A percentile compares a stretch with the other conserved stretches of the same genome.
Evolutionary conservation across 208 protist species (phyloP).

Genomic region (Kentomonas sorsogonicus): DNA sequence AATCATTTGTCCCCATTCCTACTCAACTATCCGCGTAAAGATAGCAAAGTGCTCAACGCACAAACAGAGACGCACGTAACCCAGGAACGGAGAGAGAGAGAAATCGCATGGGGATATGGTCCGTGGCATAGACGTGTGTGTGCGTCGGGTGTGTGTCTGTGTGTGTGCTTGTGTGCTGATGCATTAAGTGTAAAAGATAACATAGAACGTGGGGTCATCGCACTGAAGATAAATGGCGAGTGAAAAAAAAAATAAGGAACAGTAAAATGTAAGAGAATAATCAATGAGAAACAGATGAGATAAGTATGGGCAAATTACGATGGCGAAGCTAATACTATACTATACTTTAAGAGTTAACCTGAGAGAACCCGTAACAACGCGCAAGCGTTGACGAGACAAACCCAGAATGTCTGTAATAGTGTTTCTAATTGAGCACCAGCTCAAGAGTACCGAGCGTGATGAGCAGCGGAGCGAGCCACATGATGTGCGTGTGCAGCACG

Average conservation of each 20-base stretch:
- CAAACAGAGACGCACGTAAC: too few species aligned
- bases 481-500: conserved; percentile 77
- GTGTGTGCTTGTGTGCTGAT: too few species aligned
- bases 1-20: too few species aligned
- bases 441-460: conserved; percentile 36
- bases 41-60: too few species aligned
- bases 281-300: not conserved
- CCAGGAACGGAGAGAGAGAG: too few species aligned
- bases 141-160: too few species aligned
- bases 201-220: too few species aligned
- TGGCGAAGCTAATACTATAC: not conserved
- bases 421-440: conserved; percentile 65
- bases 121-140: too few species aligned
- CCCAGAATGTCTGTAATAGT: not conserved
- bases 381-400: not conserved
- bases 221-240: not conserved
- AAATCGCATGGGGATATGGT: too few species aligned
- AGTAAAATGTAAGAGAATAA: not conserved
- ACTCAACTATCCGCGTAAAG: too few species aligned
- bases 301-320: not conserved
- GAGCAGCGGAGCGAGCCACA: conserved; percentile 50
- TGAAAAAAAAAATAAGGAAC: conserved; percentile 7
- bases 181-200: too few species aligned
- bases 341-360: not conserved
- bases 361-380: conserved; percentile 3